Conservation (phyloP, 345 rosid species). For the Heritiera fomes region DNA sequence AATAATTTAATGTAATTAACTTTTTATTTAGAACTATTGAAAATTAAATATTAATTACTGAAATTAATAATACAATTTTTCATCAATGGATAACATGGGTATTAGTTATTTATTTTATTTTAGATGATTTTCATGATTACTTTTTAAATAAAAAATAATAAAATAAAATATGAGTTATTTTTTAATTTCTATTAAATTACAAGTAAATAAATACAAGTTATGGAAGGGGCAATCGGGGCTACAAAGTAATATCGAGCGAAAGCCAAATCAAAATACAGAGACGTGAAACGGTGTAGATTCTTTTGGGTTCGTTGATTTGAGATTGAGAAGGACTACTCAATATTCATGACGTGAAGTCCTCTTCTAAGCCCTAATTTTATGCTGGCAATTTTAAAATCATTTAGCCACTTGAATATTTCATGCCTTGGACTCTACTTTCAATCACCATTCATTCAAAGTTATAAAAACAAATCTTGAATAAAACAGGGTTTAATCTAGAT, state of each 20-base stretch:
- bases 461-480: not conserved
- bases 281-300: not conserved
- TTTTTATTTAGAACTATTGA: too few species aligned
- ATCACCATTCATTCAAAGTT: not conserved
- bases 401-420: too few species aligned
- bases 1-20: too few species aligned
- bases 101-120: too few species aligned
- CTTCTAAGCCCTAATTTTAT: not conserved
- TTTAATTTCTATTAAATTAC: too few species aligned
- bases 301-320: not conserved
- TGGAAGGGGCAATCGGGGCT: not conserved
- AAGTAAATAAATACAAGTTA: not conserved
- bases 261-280: not conserved
- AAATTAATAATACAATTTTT: too few species aligned
- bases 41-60: too few species aligned
- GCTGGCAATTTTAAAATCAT: not conserved
- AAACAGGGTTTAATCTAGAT: not conserved
- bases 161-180: too few species aligned
- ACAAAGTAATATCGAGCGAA: not conserved
- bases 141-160: too few species aligned
- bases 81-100: too few species aligned
- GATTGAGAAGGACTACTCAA: not conserved
- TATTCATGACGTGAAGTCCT: constrained; percentile 2
- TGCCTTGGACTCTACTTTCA: not conserved
- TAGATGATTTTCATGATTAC: too few species aligned